Evolutionary conservation across 768 basidiomycete species (phyloP).

Genomic region (Tulasnella sp.): DNA sequence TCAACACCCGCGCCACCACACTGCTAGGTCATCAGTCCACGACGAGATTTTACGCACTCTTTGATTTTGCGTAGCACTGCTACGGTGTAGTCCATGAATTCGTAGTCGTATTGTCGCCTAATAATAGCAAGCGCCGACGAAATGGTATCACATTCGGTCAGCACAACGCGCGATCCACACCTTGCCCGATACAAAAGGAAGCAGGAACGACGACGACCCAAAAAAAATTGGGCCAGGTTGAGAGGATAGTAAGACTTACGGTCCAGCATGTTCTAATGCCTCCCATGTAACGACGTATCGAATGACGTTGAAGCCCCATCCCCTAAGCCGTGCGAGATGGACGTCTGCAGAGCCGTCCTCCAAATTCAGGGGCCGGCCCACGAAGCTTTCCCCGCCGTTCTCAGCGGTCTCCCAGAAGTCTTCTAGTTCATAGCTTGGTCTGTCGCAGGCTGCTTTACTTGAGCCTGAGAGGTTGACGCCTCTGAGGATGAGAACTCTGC

Average conservation of each 20-base stretch:
- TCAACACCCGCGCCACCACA: neutral
- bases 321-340: constrained; percentile 73
- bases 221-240: neutral
- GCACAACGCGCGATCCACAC: constrained; percentile 19
- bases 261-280: constrained; percentile 84
- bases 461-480: constrained; percentile 94
- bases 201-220: neutral
- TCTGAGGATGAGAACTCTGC: constrained; percentile 72
- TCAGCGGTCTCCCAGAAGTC: constrained; percentile 80
- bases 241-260: constrained; percentile 54
- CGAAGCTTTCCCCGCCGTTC: constrained; percentile 53
- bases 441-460: constrained; percentile 69
- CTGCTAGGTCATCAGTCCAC: neutral
- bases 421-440: constrained; percentile 59
- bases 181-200: neutral
- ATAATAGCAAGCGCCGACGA: neutral
- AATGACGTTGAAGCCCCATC: constrained; percentile 91
- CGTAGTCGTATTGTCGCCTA: constrained; percentile 83
- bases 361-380: constrained; percentile 70
- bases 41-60: constrained; percentile 35
- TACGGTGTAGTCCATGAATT: constrained; percentile 88
- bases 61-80: constrained; percentile 84
- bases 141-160: neutral
- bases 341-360: constrained; percentile 80
- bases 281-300: constrained; percentile 90